Evolutionary conservation across 2,329 filamentous ascomycete species (phyloP), one percentile per base, ranked within the genome.

Genomic region (Hymenoscyphus albidus): DNA sequence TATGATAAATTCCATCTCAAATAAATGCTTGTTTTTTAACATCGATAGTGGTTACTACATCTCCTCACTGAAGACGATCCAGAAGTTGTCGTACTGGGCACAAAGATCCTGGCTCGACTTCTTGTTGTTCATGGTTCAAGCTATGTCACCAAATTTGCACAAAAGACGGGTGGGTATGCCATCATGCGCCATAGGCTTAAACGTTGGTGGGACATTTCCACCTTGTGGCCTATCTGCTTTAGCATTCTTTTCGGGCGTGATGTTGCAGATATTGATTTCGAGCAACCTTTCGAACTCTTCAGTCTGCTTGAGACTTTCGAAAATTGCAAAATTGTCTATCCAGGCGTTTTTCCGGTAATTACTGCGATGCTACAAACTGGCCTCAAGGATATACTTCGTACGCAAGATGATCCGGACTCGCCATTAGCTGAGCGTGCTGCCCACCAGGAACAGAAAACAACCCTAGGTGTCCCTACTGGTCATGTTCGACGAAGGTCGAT

Each of bases 341-440:
- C 92, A 0, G 93, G 96, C 64, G 86, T 92, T 6, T 80, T 97
- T 31, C 84, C 89, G 0, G 88, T 96, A 12, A 89, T 99, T 57
- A 88, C 88, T 5, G 85, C 88, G 0, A 96, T 99, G 93, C 80
- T 99, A 1, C 91, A 96, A 73, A 88, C 90, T 73, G 94, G 93
- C 0, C 76, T 98, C 27, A 90, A 91, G 67, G 85, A 89, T 64
- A 80, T 91, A 6, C 80, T 88, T 61, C 85, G 83, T 67, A 82
- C 86, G 32, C 84, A 88, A 68, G 82, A 84, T 62, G 83, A 87
- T 67, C 81, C 84, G 0, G 82, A 85, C 61, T 87, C 85, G 0
- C 83, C 85, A 1, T 65, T 75, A 16, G 64, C 61, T 38, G 71
- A 74, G 16, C 69, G 62, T 42, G 69, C 64, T 12, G 72, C 71